A percentile compares a stretch with the other conserved stretches of the same genome.
These are phyloP conservation scores for Allomyces javanicus DNA, from an alignment of 192 early-diverging fungal genomes.

Conservation along the genomic window DNA sequence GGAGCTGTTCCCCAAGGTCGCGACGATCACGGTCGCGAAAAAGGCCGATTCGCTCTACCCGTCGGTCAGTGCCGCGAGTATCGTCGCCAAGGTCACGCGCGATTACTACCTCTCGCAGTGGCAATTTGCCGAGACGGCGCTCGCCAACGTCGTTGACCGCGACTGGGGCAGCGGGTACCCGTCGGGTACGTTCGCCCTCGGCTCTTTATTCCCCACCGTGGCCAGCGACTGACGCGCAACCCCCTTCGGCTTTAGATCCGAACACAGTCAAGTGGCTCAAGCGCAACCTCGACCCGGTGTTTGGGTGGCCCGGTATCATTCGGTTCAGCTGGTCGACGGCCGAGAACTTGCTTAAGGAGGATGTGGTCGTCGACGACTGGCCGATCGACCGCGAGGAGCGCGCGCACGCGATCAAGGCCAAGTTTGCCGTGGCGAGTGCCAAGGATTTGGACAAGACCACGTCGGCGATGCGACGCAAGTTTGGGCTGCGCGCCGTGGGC, in stretches of 20 bases:
- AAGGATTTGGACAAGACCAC: too few species aligned
- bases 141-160: background rate
- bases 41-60: conserved; percentile 88
- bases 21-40: conserved; percentile 61
- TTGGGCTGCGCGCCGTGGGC: too few species aligned
- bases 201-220: background rate
- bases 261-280: conserved; percentile 76
- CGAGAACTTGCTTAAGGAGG: conserved; percentile 44
- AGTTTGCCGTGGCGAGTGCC: background rate
- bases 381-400: background rate
- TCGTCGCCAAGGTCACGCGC: conserved; percentile 70
- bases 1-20: conserved; percentile 49
- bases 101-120: conserved; percentile 19
- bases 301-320: conserved; percentile 79
- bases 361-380: conserved; percentile 36
- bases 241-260: conserved; percentile 44
- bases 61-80: conserved; percentile 86
- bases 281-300: conserved; percentile 54
- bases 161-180: conserved; percentile 26
- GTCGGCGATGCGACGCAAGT: too few species aligned
- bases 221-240: background rate
- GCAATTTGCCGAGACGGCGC: conserved; percentile 14
- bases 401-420: background rate
- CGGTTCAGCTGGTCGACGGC: conserved; percentile 92
- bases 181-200: conserved; percentile 25